Conservation (phyloP, 1,284 basidiomycete species). For the Boletus sp. region DNA sequence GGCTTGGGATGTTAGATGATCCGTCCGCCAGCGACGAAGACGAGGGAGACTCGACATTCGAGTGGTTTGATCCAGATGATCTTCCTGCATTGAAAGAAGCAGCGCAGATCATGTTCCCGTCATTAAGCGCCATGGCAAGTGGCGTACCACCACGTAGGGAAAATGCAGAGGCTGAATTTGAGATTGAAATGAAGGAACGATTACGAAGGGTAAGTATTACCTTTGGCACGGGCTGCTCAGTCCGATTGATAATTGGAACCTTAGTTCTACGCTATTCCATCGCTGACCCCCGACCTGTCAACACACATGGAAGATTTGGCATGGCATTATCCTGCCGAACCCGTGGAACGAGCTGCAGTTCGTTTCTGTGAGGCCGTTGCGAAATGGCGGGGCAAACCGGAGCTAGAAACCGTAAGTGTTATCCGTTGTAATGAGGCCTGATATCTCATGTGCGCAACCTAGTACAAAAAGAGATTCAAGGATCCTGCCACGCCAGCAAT, state of each 20-base stretch:
- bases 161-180: conserved; percentile 63
- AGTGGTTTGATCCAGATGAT: conserved; percentile 72
- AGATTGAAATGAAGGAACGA: conserved; percentile 63
- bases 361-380: conserved; percentile 77
- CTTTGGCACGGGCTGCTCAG: neutral
- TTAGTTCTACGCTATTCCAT: conserved; percentile 73
- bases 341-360: conserved; percentile 72
- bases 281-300: conserved; percentile 65
- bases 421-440: neutral
- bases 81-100: conserved; percentile 67
- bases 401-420: conserved; percentile 66
- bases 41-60: conserved; percentile 45
- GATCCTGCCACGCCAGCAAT: conserved; percentile 40
- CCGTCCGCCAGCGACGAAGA: conserved; percentile 22
- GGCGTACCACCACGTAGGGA: conserved; percentile 31
- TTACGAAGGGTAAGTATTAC: conserved; percentile 56
- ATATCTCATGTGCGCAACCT: conserved; percentile 15
- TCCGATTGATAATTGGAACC: conserved; percentile 10
- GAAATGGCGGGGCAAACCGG: conserved; percentile 77
- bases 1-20: conserved; percentile 49
- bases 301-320: conserved; percentile 79
- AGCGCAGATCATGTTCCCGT: conserved; percentile 65
- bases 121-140: conserved; percentile 38
- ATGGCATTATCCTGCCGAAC: conserved; percentile 75
- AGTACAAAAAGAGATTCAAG: conserved; percentile 56